phyloP scores from a whole-genome alignment of 345 rosid species.

The Arabidopsis thaliana region TAIR10.1 NC_003070.9:11201001-11201500 shows the following conservation, averaged over 20 bases:
- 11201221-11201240: neutral
- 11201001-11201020: conserved; percentile 45
- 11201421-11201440: no score
- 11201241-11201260: neutral
- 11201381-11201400: no score
- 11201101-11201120: conserved; percentile 46
- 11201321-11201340: no score
- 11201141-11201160: conserved; percentile 40
- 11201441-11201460: no score
- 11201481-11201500: no score
- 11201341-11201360: no score
- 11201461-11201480: no score
- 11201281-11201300: neutral
- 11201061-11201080: conserved; percentile 34
- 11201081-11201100: conserved; percentile 39
- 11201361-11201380: no score
- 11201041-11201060: conserved; percentile 15
- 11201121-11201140: conserved; percentile 25
- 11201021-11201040: conserved; percentile 41
- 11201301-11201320: neutral
- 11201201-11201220: neutral
- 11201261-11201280: neutral
- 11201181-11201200: conserved; percentile 38
- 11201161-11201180: conserved; percentile 46
- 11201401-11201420: no score